Conservation (phyloP, 2,329 filamentous ascomycete species). For the Hymenoscyphus albidus region DNA sequence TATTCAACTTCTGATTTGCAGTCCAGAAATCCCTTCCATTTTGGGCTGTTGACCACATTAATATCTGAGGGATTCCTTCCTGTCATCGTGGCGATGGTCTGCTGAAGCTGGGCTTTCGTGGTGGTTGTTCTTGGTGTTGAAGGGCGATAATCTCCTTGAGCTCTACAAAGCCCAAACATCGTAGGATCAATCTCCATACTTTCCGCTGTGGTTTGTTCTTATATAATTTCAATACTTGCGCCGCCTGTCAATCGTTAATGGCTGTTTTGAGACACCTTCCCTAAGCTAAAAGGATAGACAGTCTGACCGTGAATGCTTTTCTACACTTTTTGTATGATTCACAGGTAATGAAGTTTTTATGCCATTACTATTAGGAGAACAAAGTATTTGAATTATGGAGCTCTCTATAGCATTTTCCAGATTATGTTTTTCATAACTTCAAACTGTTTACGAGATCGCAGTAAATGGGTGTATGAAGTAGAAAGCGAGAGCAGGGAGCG, state of each 20-base stretch:
- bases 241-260: background rate
- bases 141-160: background rate
- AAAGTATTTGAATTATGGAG: background rate
- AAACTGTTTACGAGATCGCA: too few relatives aligned
- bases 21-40: background rate
- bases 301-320: too few relatives aligned
- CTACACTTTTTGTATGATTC: background rate
- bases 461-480: too few relatives aligned
- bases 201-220: background rate
- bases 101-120: background rate
- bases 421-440: too few relatives aligned
- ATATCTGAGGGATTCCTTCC: background rate
- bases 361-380: background rate
- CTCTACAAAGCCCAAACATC: background rate
- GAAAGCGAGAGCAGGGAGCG: too few relatives aligned
- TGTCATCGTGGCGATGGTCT: background rate
- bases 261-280: background rate
- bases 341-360: background rate
- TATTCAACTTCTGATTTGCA: background rate
- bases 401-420: too few relatives aligned
- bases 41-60: background rate
- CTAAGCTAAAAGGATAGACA: too few relatives aligned
- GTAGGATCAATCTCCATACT: background rate
- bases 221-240: background rate
- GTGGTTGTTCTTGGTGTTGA: background rate